Evolutionary conservation across 179 eudicot species (phyloP), one percentile per base, ranked within the genome.

Genomic region (Actinidia arguta): DNA sequence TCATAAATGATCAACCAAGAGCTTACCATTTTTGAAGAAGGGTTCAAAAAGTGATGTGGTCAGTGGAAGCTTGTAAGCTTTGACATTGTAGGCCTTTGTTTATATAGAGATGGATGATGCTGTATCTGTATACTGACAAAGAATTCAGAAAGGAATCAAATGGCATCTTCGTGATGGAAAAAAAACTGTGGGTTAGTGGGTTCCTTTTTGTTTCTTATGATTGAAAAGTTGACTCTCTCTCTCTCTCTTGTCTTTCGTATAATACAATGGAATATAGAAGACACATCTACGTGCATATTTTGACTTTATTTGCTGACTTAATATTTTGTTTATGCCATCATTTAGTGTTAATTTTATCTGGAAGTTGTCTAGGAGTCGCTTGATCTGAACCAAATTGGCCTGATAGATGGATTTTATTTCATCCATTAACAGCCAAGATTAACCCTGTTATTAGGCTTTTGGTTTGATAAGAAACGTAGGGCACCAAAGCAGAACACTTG

Each of bases 1-100:
- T 55, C 0, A 18, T 54, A 14, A 22, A 20, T 50, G 1, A 20
- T 39, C 0, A 12, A 55, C 51, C 50, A 25, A 63, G 25, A 47
- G 76, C 46, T 76, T 82, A 76, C 84, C 84, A 82, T 82, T 67
- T 76, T 18, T 55, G 75, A 56, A 46, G 75, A 55, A 52, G n/a
- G 72, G 39, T 64, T 64, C 39, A 50, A 10, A 22, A 20, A 39
- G 72, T 54, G 52, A 10, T 58, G 42, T 7, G 52, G 66, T 75
- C 12, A 50, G 56, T 63, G 27, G 75, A 39, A 68, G 80, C 14
- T 27, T 42, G 68, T 8, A 42, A 20, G 75, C 42, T 64, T 50
- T 78, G 17, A 4, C 47, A 76, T 78, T 8, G 14, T 18, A 79
- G 5, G 6, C 22, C 11, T 50, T 46, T 59, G 78, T 55, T 70